These are phyloP conservation scores for Fusarium subtropicale DNA, from an alignment of 2,329 filamentous ascomycete genomes.

Conservation along the genomic window DNA sequence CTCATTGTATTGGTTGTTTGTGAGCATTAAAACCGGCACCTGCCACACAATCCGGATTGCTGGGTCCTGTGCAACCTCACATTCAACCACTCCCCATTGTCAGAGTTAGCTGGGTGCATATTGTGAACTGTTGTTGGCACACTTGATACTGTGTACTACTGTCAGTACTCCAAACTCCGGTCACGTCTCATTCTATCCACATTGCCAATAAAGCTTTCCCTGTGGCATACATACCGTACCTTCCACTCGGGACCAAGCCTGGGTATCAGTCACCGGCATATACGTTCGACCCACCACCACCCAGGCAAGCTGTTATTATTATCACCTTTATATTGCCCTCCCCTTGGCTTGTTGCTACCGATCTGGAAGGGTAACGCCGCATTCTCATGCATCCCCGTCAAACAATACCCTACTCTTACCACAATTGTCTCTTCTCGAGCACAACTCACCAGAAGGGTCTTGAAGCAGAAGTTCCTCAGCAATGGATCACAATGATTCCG, in stretches of 20 bases:
- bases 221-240: conserved; percentile 27
- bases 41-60: conserved; percentile 42
- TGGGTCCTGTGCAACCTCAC: conserved; percentile 18
- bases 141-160: not conserved
- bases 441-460: conserved; percentile 12
- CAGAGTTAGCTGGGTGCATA: conserved; percentile 17
- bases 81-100: conserved; percentile 29
- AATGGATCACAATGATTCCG: conserved; percentile 44
- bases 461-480: conserved; percentile 17
- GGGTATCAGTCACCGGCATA: conserved; percentile 38
- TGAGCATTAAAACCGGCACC: conserved; percentile 25
- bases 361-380: conserved; percentile 4
- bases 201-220: conserved; percentile 17
- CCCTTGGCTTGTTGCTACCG: conserved; percentile 10
- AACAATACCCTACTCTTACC: conserved; percentile 14
- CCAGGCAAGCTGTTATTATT: not conserved
- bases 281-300: conserved; percentile 31
- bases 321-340: conserved; percentile 1
- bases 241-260: conserved; percentile 37
- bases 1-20: conserved; percentile 35
- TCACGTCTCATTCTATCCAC: conserved; percentile 22
- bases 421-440: conserved; percentile 23
- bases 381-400: conserved; percentile 39
- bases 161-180: not conserved
- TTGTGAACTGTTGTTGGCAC: conserved; percentile 12